phyloP scores from a whole-genome alignment of 148 eudicot genomes.

The Chenopodium suecicum region DNA sequence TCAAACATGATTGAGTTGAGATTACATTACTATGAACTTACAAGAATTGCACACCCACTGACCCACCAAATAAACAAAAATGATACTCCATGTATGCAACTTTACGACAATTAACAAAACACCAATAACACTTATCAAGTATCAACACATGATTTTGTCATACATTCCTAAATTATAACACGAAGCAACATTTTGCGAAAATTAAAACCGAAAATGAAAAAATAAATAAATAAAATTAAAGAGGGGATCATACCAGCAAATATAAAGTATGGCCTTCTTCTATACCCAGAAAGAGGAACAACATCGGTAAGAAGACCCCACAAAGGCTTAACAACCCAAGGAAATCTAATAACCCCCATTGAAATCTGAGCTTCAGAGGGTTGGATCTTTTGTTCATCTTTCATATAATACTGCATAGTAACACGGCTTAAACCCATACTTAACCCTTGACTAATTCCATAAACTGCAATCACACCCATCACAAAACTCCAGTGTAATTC shows the following conservation, averaged over 20 bases:
- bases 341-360: conserved; percentile 64
- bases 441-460: conserved; percentile 35
- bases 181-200: not conserved
- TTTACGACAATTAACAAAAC: too few relatives aligned
- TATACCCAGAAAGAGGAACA: conserved; percentile 66
- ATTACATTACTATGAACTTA: not conserved
- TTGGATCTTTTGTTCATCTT: conserved; percentile 89
- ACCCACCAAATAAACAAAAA: too few relatives aligned
- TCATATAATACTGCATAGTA: conserved; percentile 36
- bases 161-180: not conserved
- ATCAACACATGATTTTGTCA: not conserved
- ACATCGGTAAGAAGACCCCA: conserved; percentile 98
- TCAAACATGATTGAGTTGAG: not conserved
- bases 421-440: conserved; percentile 27
- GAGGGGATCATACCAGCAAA: conserved; percentile 54
- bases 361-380: conserved; percentile 91
- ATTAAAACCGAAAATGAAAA: not conserved
- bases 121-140: not conserved
- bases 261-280: conserved; percentile 77
- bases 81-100: not conserved
- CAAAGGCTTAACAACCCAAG: conserved; percentile 91
- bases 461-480: conserved; percentile 27
- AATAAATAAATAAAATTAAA: too few relatives aligned
- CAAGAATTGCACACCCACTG: too few relatives aligned
- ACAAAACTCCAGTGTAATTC: conserved; percentile 37